phyloP scores from a whole-genome alignment of 108 stramenopile species.

The Stephanodiscus minutulus region DNA sequence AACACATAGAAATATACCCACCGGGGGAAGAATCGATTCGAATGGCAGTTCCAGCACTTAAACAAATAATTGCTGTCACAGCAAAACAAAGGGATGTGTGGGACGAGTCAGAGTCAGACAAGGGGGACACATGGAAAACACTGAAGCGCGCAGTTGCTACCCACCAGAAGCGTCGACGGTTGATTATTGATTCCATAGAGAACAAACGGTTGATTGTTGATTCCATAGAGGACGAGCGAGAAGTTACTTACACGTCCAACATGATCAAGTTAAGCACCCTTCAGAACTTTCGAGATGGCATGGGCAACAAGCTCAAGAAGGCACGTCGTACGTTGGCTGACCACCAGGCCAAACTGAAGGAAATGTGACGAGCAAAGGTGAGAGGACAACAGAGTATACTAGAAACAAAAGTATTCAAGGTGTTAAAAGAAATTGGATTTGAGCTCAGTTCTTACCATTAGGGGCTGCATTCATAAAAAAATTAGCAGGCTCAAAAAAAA shows the following conservation, averaged over 20 bases:
- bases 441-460: slow-evolving; percentile 8
- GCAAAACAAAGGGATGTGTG: neutral
- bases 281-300: neutral
- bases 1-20: neutral
- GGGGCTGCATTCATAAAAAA: too few species aligned
- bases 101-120: neutral
- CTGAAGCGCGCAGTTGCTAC: too few species aligned
- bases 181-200: too few species aligned
- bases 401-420: slow-evolving; percentile 9
- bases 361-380: neutral
- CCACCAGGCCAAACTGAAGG: neutral
- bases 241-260: too few species aligned
- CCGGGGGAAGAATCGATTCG: neutral
- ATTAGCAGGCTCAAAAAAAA: too few species aligned
- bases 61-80: neutral
- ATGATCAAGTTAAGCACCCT: neutral
- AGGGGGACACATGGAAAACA: neutral
- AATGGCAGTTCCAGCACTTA: neutral
- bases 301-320: neutral
- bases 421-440: slow-evolving; percentile 2
- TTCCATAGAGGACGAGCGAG: too few species aligned
- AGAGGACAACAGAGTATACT: neutral
- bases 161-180: too few species aligned
- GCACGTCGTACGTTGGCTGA: neutral
- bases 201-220: too few species aligned